Base-by-base conservation (phyloP, 495 filamentous ascomycete genomes). In the Glarea lozoyensis region DNA sequence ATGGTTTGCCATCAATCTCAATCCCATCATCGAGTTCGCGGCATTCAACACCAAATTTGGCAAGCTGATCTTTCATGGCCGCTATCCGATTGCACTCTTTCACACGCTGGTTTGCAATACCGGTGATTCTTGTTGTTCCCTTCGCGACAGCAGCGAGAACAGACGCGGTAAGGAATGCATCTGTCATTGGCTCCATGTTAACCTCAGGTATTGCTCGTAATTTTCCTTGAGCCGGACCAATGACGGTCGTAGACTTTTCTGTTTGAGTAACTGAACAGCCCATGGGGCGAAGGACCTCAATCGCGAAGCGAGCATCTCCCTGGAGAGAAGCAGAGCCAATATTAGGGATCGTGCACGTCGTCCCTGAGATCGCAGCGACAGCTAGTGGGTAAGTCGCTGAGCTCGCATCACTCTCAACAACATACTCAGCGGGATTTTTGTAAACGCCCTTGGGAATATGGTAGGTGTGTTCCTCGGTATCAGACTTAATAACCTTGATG, bases 161-260 rank as follows among this genome's bases (percentile, higher is more conserved):
- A 10, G 87, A 90, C 13, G 92, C 92, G 19, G 86, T 93, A 21
- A 99, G 68, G 73, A 99, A 99, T 40, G 92, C 92, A 67, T 99
- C 92, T 0, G 92, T 99, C 92, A 99, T 99, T 12, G 88, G 85
- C 57, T 96, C 92, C 92, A 99, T 99, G 55, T 99, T 88, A 19
- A 97, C 79, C 10, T 67, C 58, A 2, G 79, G 70, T 9, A 87
- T 62, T 0, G 80, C 73, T 48, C 79, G 79, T 31, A 99, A 63
- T 3, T 70, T 63, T 17, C 88, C 90, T 42, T 66, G 65, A 12
- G 73, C 63, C n/a, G 90, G 90, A 2, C 92, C 92, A 31, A 79
- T 92, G 11, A 99, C 93, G 2, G 90, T 97, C 10, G 92, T 99
- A 1, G 88, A 94, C 23, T 66, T 73, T 27, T 78, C 79, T 2